phyloP scores from a whole-genome alignment of 331 rosid species.

The Saraca asoca region DNA sequence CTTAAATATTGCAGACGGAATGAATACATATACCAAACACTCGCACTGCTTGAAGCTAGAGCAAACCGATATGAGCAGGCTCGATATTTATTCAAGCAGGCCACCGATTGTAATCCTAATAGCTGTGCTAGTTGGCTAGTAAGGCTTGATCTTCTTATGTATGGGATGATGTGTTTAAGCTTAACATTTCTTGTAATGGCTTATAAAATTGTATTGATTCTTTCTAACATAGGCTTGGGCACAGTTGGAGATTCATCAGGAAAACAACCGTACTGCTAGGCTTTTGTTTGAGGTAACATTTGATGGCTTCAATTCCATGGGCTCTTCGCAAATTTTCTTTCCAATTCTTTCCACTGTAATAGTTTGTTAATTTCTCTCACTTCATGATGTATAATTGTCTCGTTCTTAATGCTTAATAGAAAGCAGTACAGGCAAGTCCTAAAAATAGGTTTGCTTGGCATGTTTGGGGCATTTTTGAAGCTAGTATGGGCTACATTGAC shows the following conservation, averaged over 20 bases:
- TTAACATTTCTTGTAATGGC: constrained; percentile 27
- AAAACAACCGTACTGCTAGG: constrained; percentile 69
- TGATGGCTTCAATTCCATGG: neutral
- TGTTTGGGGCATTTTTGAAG: constrained; percentile 96
- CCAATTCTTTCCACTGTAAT: constrained; percentile 10
- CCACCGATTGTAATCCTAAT: constrained; percentile 80
- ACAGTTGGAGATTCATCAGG: constrained; percentile 87
- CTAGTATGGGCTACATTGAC: constrained; percentile 64
- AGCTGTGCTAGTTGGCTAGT: constrained; percentile 99
- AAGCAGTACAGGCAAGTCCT: constrained; percentile 92
- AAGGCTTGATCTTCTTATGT: constrained; percentile 42
- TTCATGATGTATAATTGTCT: constrained; percentile 18
- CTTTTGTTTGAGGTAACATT: constrained; percentile 75
- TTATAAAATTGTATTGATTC: constrained; percentile 9
- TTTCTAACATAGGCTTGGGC: constrained; percentile 77
- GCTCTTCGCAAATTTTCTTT: constrained; percentile 1
- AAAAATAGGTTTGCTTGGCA: constrained; percentile 97
- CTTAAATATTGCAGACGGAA: constrained; percentile 76
- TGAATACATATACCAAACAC: constrained; percentile 89
- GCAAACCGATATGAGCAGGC: constrained; percentile 84
- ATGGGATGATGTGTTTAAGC: constrained; percentile 10
- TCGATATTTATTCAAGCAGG: constrained; percentile 79
- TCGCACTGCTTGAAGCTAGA: constrained; percentile 84
- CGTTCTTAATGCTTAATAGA: constrained; percentile 44
- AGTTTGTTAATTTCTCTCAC: constrained; percentile 3